Evolutionary conservation across 345 rosid species (phyloP).

Genomic region (Citrus hindsii): DNA sequence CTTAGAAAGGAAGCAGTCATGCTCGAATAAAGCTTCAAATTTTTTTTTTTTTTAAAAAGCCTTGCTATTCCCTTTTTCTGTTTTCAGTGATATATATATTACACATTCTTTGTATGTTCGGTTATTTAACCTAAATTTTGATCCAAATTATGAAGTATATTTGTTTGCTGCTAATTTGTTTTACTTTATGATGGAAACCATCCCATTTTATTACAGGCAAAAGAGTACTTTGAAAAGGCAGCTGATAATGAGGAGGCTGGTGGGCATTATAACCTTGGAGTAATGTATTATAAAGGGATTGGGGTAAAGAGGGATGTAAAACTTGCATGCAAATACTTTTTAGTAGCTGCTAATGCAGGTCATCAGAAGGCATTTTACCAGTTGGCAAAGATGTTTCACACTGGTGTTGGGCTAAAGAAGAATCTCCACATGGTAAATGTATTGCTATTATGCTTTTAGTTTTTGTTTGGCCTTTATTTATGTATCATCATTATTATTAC

Average conservation of each 20-base stretch:
- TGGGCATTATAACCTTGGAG: constrained; percentile 96
- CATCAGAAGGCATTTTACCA: constrained; percentile 98
- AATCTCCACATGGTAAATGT: constrained; percentile 65
- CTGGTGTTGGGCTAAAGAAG: constrained; percentile 89
- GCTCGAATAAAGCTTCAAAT: background rate
- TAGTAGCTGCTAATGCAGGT: constrained; percentile 86
- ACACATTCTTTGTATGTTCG: background rate
- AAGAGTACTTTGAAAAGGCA: constrained; percentile 91
- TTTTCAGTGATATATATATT: background rate
- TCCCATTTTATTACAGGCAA: constrained; percentile 56
- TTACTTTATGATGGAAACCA: background rate
- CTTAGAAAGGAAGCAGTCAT: background rate
- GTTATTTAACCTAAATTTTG: background rate
- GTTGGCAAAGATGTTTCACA: constrained; percentile 97
- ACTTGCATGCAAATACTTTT: constrained; percentile 65
- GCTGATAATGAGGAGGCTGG: constrained; percentile 74
- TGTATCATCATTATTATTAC: background rate
- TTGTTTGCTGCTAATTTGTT: too few species aligned
- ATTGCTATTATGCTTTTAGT: background rate
- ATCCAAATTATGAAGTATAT: too few species aligned
- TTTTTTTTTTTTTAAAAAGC: too few species aligned
- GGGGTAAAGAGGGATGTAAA: constrained; percentile 91
- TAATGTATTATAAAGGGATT: constrained; percentile 81
- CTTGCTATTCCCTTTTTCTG: background rate
- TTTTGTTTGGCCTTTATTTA: background rate